These are phyloP conservation scores for Fragaria nilgerrensis DNA, from an alignment of 306 rosid genomes.

Conservation along the genomic window DNA sequence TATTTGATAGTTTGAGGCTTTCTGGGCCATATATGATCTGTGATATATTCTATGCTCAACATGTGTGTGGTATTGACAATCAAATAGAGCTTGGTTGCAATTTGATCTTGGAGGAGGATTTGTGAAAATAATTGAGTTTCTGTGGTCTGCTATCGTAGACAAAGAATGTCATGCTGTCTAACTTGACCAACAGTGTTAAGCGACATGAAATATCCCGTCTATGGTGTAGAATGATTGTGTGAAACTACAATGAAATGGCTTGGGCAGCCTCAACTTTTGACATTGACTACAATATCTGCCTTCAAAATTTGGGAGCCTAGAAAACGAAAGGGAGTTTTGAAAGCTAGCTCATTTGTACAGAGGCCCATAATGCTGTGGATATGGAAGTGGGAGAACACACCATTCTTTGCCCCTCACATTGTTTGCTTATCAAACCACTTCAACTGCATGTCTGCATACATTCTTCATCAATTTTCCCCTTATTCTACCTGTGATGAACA, in stretches of 20 bases:
- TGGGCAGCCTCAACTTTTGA: slow-evolving; percentile 2
- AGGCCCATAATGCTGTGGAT: not conserved
- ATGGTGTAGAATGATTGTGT: not conserved
- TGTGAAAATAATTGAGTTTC: not conserved
- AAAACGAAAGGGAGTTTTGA: not conserved
- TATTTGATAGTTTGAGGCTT: not conserved
- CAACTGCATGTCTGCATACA: not conserved
- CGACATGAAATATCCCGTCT: not conserved
- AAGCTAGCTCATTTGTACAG: not conserved
- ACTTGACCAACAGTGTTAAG: not conserved
- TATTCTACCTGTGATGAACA: not conserved
- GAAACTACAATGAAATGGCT: not conserved
- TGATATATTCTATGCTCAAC: not conserved
- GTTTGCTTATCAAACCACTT: not conserved
- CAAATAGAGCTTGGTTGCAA: not conserved
- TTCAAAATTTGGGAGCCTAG: not conserved
- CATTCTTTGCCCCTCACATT: not conserved
- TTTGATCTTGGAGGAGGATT: not conserved
- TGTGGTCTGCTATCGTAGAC: not conserved
- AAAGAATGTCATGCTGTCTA: not conserved
- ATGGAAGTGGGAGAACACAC: not conserved
- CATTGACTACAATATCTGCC: not conserved
- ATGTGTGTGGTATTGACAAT: not conserved
- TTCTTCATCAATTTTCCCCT: not conserved
- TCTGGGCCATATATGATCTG: not conserved